Evolutionary conservation across 192 early-diverging fungal species (phyloP), one percentile per base, ranked within the genome.

Genomic region (Thamnidium elegans): DNA sequence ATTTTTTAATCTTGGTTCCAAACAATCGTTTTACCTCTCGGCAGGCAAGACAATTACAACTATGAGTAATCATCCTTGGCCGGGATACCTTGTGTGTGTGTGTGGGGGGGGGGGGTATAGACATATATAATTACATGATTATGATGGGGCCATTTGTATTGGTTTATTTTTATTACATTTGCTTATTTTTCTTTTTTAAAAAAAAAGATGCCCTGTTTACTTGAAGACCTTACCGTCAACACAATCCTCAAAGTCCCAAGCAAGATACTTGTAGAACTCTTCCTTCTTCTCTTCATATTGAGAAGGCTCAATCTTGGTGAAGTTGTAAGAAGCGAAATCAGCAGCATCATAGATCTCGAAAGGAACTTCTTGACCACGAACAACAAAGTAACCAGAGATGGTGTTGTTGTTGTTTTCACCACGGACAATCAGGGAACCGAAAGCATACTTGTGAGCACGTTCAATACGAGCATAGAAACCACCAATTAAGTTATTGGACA

Each of bases 401-500:
- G 80, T 76, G 88, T 92, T 96, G 70, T 90, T 84, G 79, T 89
- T 83, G 74, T 94, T 86, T 70, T 84, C 79, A 63, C 95, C 95
- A 67, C 90, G 77, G 32, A 92, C 88, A 19, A 93, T 69, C 71
- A 97, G 78, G 67, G 80, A 84, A 60, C 92, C 95, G 74, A 97
- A 97, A 58, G 93, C 92, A 76, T 95, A 97, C 84, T 97, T 97
- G 76, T 90, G 87, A 58, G 90, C 91, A 42, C 84, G 77, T 79
- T 96, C 95, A 65, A 97, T 80, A 80, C 95, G 93, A 78, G 88
- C 88, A 79, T 87, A 94, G 82, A 95, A 90, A 67, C 95, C 95
- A 71, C 94, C 91, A 56, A 96, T 84, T 68, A 96, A 83, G 88
- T 97, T 97, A 83, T 85, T 86, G 62, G 91, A 90, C 94, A 96